Evolutionary conservation across 2,329 filamentous ascomycete species (phyloP).

Genomic region (Incumbomyces lentus): DNA sequence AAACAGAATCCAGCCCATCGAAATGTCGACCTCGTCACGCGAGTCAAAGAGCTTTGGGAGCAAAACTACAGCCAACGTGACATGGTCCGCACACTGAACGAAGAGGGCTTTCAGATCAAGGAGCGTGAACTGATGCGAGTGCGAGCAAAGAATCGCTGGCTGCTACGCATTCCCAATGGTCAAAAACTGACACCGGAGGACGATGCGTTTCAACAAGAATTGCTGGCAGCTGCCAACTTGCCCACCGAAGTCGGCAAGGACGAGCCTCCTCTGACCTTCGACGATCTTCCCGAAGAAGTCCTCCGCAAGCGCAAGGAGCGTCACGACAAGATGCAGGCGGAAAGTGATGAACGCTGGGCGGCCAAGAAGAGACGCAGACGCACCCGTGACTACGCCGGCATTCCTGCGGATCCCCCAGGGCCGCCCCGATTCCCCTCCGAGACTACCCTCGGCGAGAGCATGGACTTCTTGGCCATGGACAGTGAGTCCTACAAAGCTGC

Average conservation of each 20-base stretch:
- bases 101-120: conserved; percentile 64
- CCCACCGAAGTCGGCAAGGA: conserved; percentile 6
- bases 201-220: conserved; percentile 16
- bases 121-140: conserved; percentile 61
- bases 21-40: conserved; percentile 54
- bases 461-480: conserved; percentile 56
- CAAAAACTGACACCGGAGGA: conserved; percentile 32
- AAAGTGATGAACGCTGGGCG: conserved; percentile 53
- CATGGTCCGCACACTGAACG: conserved; percentile 59
- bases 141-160: conserved; percentile 57
- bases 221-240: conserved; percentile 23
- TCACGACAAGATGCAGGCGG: conserved; percentile 44
- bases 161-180: conserved; percentile 52
- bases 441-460: conserved; percentile 70
- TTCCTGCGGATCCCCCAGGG: conserved; percentile 57
- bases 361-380: conserved; percentile 57
- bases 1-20: conserved; percentile 65
- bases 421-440: conserved; percentile 70
- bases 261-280: neutral
- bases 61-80: conserved; percentile 60
- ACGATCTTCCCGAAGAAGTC: conserved; percentile 34
- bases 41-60: conserved; percentile 70
- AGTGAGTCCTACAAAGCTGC: conserved; percentile 53
- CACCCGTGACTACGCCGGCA: conserved; percentile 56
- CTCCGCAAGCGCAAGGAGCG: conserved; percentile 45